Evolutionary conservation across 345 rosid species (phyloP).

Genomic region (Brassica cretica): DNA sequence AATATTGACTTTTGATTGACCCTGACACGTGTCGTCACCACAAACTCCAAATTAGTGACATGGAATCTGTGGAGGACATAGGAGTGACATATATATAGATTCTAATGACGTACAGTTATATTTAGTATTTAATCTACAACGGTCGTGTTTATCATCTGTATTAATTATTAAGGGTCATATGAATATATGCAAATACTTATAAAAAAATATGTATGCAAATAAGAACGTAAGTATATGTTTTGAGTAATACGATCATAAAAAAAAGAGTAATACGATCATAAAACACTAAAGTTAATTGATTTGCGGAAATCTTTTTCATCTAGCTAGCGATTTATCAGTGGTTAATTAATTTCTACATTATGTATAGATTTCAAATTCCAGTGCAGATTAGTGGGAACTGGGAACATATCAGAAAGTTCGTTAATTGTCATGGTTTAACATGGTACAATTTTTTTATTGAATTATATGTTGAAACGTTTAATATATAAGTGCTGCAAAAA

Average conservation of each 20-base stretch:
- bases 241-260: too few species aligned
- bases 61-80: too few species aligned
- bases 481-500: neutral
- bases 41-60: too few species aligned
- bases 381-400: neutral
- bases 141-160: neutral
- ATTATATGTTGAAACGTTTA: neutral
- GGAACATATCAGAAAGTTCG: neutral
- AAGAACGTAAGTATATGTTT: neutral
- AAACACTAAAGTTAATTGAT: neutral
- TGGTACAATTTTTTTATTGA: neutral
- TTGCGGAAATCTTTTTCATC: neutral
- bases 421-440: neutral
- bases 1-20: too few species aligned
- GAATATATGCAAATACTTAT: neutral
- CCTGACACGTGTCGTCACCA: too few species aligned
- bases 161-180: neutral
- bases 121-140: neutral
- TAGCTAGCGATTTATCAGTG: neutral
- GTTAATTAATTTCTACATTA: neutral
- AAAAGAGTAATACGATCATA: neutral
- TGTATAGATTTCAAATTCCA: neutral
- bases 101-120: neutral
- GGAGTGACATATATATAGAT: neutral
- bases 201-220: too few species aligned